Percentiles rank a stretch among this genome's conserved stretches.
Evolutionary conservation across 805 yeast genomes (phyloP).

Genomic region (Candida hungchunana): DNA sequence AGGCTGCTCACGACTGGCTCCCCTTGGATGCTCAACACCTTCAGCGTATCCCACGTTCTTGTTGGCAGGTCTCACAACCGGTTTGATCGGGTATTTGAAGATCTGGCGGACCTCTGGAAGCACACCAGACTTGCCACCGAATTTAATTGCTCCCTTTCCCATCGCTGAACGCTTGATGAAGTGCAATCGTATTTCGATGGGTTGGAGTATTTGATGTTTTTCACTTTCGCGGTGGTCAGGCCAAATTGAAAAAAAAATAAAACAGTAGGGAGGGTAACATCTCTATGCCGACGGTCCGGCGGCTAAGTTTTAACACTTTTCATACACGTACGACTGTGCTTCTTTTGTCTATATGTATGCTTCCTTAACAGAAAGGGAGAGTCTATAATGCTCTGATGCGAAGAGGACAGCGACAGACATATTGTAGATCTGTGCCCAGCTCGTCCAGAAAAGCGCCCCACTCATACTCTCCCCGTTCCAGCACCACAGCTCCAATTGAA

Average conservation of each 20-base stretch:
- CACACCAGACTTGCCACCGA: constrained; percentile 68
- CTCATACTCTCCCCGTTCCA: constrained; percentile 78
- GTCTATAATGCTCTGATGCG: constrained; percentile 35
- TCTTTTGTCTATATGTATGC: constrained; percentile 27
- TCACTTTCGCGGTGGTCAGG: too few species aligned
- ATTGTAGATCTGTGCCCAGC: constrained; percentile 32
- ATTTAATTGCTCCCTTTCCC: constrained; percentile 45
- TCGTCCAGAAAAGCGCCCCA: constrained; percentile 67
- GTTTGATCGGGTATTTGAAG: constrained; percentile 54
- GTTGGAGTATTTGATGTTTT: too few species aligned
- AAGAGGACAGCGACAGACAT: constrained; percentile 36
- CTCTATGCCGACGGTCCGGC: too few species aligned
- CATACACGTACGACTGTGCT: constrained; percentile 36
- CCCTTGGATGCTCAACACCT: constrained; percentile 63
- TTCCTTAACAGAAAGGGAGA: too few species aligned
- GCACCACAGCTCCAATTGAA: constrained; percentile 54
- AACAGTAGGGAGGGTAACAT: constrained; percentile 11
- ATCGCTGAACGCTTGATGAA: too few species aligned
- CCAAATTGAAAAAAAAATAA: constrained; percentile 1
- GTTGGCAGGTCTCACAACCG: constrained; percentile 40
- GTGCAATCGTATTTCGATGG: too few species aligned
- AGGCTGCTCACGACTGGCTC: constrained; percentile 52
- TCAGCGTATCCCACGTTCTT: constrained; percentile 66
- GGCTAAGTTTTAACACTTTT: constrained; percentile 31
- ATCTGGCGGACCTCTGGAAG: constrained; percentile 76